Evolutionary conservation across 2,329 filamentous ascomycete genomes (phyloP).

Genomic region (Grosmannia serpens): DNA sequence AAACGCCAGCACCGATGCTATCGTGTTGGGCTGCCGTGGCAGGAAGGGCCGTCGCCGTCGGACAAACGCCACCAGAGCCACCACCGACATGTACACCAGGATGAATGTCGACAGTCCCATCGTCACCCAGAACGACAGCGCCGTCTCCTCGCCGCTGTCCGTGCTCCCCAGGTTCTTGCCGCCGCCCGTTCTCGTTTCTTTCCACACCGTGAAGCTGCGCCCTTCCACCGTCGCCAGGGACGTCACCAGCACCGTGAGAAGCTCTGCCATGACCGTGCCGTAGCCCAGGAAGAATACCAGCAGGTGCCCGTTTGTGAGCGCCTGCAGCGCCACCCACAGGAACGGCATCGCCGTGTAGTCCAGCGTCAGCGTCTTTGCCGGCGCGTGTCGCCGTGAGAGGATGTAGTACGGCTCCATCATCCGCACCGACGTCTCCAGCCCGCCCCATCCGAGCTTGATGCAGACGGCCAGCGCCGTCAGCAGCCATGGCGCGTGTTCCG

Average conservation of each 20-base stretch:
- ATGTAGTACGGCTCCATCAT: constrained; percentile 68
- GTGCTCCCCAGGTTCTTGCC: constrained; percentile 19
- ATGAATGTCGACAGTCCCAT: constrained; percentile 51
- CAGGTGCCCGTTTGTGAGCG: constrained; percentile 51
- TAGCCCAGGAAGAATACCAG: constrained; percentile 58
- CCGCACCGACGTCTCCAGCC: constrained; percentile 56
- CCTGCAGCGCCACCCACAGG: constrained; percentile 49
- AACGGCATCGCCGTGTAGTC: constrained; percentile 66
- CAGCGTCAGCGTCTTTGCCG: constrained; percentile 52
- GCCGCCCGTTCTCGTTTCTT: background rate
- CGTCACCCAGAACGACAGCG: constrained; percentile 53
- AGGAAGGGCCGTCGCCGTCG: constrained; percentile 59
- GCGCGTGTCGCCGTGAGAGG: constrained; percentile 53
- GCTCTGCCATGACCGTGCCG: constrained; percentile 60
- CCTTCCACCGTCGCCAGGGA: constrained; percentile 55
- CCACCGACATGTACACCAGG: constrained; percentile 50
- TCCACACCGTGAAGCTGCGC: constrained; percentile 33
- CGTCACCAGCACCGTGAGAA: constrained; percentile 58
- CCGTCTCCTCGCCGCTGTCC: constrained; percentile 47
- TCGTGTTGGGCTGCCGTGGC: constrained; percentile 67
- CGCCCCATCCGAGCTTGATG: constrained; percentile 58
- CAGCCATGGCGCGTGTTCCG: constrained; percentile 52
- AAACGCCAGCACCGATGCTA: constrained; percentile 63
- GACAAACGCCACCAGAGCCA: constrained; percentile 48
- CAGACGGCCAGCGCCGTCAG: constrained; percentile 53